Conservation (phyloP, 768 basidiomycete species). For the Pholiota microspora region DNA sequence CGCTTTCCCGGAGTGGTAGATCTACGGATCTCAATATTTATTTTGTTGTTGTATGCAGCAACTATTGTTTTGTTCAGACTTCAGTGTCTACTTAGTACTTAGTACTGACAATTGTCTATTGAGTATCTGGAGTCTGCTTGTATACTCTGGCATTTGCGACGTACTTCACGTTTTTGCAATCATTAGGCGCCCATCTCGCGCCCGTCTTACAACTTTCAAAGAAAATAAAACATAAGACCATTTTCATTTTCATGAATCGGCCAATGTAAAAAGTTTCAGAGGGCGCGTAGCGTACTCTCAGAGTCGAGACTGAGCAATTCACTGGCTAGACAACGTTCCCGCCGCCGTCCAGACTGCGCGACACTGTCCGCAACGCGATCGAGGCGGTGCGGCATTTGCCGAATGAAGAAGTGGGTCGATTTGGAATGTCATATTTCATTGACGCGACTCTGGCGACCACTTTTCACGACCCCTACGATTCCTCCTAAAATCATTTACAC, state of each 20-base stretch:
- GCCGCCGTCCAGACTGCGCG: background rate
- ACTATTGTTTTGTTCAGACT: no score
- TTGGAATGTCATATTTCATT: conserved; percentile 6
- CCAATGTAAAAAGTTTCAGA: background rate
- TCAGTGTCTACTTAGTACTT: no score
- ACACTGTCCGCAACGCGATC: background rate
- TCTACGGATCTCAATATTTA: conserved; percentile 57
- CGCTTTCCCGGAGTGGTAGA: conserved; percentile 94
- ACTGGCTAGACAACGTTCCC: background rate
- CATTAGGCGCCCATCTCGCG: no score
- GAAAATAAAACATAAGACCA: background rate
- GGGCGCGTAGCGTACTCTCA: background rate
- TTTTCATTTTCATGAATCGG: background rate
- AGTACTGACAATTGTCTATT: no score
- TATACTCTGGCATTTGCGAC: no score
- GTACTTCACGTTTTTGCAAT: no score
- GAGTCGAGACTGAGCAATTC: background rate
- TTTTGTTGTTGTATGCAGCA: conserved; percentile 33
- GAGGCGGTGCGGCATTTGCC: conserved; percentile 7
- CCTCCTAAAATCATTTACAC: background rate
- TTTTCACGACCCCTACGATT: background rate
- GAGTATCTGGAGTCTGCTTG: no score
- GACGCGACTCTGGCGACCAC: background rate
- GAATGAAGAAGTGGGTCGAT: conserved; percentile 6
- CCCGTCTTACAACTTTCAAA: no score